A percentile compares a stretch with the other conserved stretches of the same genome.
phyloP scores from a whole-genome alignment of 805 yeast genomes.

The Schwanniomyces vanrijiae region DNA sequence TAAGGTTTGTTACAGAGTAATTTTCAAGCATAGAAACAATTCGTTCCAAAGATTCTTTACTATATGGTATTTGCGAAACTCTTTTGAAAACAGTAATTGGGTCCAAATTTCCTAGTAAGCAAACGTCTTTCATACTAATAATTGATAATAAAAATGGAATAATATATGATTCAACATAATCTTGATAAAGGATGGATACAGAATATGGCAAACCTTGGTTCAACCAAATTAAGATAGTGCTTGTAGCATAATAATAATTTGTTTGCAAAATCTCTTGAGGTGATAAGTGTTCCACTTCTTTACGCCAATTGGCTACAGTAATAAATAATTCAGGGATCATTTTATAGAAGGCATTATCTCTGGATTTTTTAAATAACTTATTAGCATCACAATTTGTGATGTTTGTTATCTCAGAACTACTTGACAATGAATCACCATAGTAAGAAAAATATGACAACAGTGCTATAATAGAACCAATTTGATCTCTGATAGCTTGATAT shows the following conservation, averaged over 20 bases:
- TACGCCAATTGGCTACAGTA: conserved; percentile 43
- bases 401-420: conserved; percentile 38
- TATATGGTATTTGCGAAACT: conserved; percentile 45
- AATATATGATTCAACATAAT: conserved; percentile 48
- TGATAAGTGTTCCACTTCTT: conserved; percentile 31
- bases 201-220: conserved; percentile 54
- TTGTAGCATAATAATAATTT: conserved; percentile 60
- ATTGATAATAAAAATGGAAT: conserved; percentile 70
- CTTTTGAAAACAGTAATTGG: conserved; percentile 48
- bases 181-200: conserved; percentile 51
- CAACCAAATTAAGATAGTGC: conserved; percentile 65
- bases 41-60: conserved; percentile 15
- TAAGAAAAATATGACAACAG: conserved; percentile 39
- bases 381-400: conserved; percentile 29
- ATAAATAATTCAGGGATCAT: conserved; percentile 45
- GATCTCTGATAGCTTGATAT: conserved; percentile 69
- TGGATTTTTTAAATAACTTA: conserved; percentile 30
- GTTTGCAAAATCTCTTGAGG: conserved; percentile 62
- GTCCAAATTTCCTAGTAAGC: conserved; percentile 62
- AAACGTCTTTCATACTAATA: conserved; percentile 73
- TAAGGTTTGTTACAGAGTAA: conserved; percentile 29
- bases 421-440: conserved; percentile 41
- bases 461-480: conserved; percentile 61
- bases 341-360: conserved; percentile 26
- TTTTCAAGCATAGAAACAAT: conserved; percentile 41